phyloP scores from a whole-genome alignment of 2,329 filamentous ascomycete genomes.

The Metarhizium album region DNA sequence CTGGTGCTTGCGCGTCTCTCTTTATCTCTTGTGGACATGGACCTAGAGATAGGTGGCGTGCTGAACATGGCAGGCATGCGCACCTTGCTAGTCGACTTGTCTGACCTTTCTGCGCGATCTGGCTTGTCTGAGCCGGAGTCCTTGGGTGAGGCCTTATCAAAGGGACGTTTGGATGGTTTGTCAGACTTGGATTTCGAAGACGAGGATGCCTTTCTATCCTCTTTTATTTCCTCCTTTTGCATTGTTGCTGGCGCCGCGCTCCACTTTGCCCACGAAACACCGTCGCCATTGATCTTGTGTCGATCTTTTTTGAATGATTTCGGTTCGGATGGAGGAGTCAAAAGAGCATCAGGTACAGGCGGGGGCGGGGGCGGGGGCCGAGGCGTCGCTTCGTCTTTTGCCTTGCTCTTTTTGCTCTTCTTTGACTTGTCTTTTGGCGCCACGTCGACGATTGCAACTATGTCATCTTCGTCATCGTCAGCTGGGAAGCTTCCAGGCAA shows the following conservation, averaged over 20 bases:
- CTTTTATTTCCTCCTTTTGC: conserved; percentile 32
- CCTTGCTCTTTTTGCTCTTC: conserved; percentile 26
- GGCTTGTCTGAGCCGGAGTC: conserved; percentile 66
- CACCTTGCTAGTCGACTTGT: conserved; percentile 41
- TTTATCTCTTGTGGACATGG: conserved; percentile 57
- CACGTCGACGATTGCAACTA: conserved; percentile 41
- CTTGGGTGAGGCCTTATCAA: conserved; percentile 50
- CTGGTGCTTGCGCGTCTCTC: conserved; percentile 37
- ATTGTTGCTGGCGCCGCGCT: conserved; percentile 41
- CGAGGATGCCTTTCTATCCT: conserved; percentile 9
- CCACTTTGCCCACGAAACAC: conserved; percentile 68
- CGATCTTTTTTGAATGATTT: conserved; percentile 64
- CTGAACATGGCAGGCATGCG: conserved; percentile 55
- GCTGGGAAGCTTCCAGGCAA: conserved; percentile 47
- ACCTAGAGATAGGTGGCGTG: conserved; percentile 55
- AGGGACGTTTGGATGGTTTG: conserved; percentile 40
- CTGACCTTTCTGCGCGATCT: conserved; percentile 33
- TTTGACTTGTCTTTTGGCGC: conserved; percentile 28
- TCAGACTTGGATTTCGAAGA: conserved; percentile 59
- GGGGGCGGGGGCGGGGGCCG: conserved; percentile 34
- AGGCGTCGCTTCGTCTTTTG: conserved; percentile 13
- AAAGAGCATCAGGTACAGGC: conserved; percentile 35
- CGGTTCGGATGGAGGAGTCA: conserved; percentile 42
- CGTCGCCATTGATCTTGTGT: conserved; percentile 61
- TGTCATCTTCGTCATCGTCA: conserved; percentile 38